Evolutionary conservation across 495 filamentous ascomycete genomes (phyloP).

Genomic region (Hyaloscypha hepaticicola): DNA sequence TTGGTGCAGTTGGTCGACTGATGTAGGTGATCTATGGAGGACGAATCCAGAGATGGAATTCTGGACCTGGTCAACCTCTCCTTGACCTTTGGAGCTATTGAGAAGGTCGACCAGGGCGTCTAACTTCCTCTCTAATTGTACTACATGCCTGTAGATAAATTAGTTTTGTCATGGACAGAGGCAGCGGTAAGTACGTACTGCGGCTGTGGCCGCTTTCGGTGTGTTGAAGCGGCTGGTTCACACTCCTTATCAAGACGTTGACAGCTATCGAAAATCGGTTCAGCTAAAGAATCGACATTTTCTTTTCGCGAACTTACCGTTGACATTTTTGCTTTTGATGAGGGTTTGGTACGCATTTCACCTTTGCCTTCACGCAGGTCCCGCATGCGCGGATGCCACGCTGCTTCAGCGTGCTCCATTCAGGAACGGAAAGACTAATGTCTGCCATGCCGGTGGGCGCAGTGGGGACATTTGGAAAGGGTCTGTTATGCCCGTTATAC

Average conservation of each 20-base stretch:
- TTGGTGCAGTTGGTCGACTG: too few species aligned
- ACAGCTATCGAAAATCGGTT: background rate
- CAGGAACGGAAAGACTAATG: too few species aligned
- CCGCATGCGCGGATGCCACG: slow-evolving; percentile 12
- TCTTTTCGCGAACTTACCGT: background rate
- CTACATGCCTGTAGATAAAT: slow-evolving; percentile 1
- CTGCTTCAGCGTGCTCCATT: background rate
- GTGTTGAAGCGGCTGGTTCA: slow-evolving; percentile 1
- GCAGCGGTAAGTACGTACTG: background rate
- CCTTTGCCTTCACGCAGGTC: slow-evolving; percentile 16
- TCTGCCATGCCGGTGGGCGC: too few species aligned
- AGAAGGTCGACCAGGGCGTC: slow-evolving; percentile 3
- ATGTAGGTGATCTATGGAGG: too few species aligned
- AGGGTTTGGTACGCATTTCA: slow-evolving; percentile 11
- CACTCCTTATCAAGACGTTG: slow-evolving; percentile 2
- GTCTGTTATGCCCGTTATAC: too few species aligned
- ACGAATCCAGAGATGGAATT: background rate
- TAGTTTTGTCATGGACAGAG: background rate
- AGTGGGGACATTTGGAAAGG: too few species aligned
- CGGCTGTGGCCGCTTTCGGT: background rate
- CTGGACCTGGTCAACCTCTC: background rate
- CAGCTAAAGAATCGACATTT: too few species aligned
- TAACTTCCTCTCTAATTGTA: slow-evolving; percentile 12
- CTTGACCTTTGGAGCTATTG: background rate
- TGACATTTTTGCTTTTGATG: slow-evolving; percentile 9